Base-by-base conservation (phyloP, 495 filamentous ascomycete genomes). In the Corynascus novoguineensis region DNA sequence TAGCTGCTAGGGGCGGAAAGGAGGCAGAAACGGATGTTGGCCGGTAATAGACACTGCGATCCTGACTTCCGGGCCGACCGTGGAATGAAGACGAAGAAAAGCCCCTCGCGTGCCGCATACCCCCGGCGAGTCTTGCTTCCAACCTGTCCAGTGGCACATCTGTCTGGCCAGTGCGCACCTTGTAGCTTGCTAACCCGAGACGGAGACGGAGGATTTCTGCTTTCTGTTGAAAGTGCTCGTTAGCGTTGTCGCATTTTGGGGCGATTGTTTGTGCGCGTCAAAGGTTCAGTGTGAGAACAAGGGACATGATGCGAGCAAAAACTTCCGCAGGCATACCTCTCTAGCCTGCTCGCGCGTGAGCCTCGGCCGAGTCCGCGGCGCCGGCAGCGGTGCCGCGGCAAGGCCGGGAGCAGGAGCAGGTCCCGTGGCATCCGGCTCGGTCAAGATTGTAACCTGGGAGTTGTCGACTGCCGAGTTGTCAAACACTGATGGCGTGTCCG, bases 101-200 rank as follows among this genome's bases (percentile, higher is more conserved):
- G n/a, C 1, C 41, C n/a, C n/a, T 19, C n/a, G 37, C 37, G 37
- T 17, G 37, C 3, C n/a, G 37, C 7, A 17, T 10, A 31, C 29
- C 29, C 29, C 5, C 29, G 29, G 29, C 29, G 29, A 31, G 29
- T 10, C 5, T 31, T 10, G 59, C 44, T 42, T 74, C 61, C 19
- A 78, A 65, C 19, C 61, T 62, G 11, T 76, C 75, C 17, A 82
- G 68, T 10, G 78, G 76, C 11, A 79, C 67, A 51, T 78, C 69
- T 7, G 72, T 73, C 62, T 81, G 79, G 40, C 74, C 74, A 1
- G 79, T 82, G 6, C 68, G 71, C 22, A 82, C 71, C 61, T 81
- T 82, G 67, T 82, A 82, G 53, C 63, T 73, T 6, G 79, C 79
- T 3, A 82, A 68, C 1, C 74, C 65, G 21, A 82, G 69, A 24